Percentiles rank a stretch among this genome's conserved stretches.
These are phyloP conservation scores for Corymbia citriodora DNA, from an alignment of 441 rosid genomes.

Conservation along the genomic window DNA sequence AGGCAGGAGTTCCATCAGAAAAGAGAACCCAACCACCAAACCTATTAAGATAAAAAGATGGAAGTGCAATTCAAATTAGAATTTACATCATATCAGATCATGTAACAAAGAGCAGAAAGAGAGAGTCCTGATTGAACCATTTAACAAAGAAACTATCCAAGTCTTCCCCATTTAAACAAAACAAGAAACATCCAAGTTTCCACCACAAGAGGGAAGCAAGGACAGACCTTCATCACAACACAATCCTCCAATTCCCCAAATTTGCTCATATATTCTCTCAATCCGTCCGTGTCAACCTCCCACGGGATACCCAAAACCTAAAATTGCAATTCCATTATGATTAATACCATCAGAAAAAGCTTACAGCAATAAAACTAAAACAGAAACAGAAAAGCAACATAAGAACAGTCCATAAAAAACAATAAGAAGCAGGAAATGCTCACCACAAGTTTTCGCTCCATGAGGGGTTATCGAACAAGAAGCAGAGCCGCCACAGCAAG, in stretches of 20 bases:
- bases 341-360: neutral
- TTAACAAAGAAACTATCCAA: neutral
- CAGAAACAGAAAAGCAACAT: neutral
- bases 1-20: neutral
- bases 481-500: neutral
- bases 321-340: neutral
- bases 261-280: slow-evolving; percentile 86
- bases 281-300: slow-evolving; percentile 91
- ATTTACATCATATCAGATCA: neutral
- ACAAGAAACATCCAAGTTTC: neutral
- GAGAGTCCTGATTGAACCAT: neutral
- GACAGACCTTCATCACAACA: slow-evolving; percentile 85
- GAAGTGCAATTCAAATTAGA: neutral
- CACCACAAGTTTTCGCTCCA: slow-evolving; percentile 99
- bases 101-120: neutral
- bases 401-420: neutral
- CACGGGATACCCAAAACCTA: slow-evolving; percentile 96
- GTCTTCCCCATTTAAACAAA: neutral
- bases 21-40: neutral
- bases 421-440: slow-evolving; percentile 4
- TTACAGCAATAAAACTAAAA: neutral
- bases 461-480: slow-evolving; percentile 17
- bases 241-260: slow-evolving; percentile 94
- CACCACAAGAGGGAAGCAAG: neutral
- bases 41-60: neutral